Evolutionary conservation across 257 asterid genomes (phyloP), one percentile per base, ranked within the genome.

Genomic region (Henckelia pumila): DNA sequence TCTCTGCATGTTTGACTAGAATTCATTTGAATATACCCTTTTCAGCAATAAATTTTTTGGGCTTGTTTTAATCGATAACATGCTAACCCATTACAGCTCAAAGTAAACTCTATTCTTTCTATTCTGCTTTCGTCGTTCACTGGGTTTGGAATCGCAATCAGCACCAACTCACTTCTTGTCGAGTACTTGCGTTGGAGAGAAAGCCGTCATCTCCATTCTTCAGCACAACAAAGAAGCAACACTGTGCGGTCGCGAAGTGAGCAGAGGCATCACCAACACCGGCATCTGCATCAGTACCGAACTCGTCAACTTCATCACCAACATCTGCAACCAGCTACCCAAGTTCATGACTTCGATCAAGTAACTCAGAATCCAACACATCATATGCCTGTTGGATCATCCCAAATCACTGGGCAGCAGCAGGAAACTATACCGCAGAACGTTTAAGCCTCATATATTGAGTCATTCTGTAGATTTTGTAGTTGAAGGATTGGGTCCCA

Each of bases 111-210:
- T 13, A 75, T 93, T 37, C 88, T 93, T 7, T 85, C 98, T 0
- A 96, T 93, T 78, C 67, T 93, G 74, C 98, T 93, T 22, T 93
- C 98, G 22, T 93, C 98, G 11, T 90, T 93, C 91, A 89, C 98
- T 21, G 98, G 98, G 11, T 93, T 89, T 61, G 97, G 98, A 22
- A 88, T 93, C 29, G 95, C 95, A 16, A 90, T 93, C 56, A 90
- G 97, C 83, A 88, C 96, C 8, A 93, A 93, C 64, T 88, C 98
- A 17, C 95, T 92, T 70, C 91, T 93, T 0, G 89, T 81, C 23
- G 98, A 93, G 85, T 90, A 86, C 82, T 75, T 93, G 59, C 80
- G 96, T 77, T 93, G 98, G 98, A 84, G 94, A 71, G 78, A 85
- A 8, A 87, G 84, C 77, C 85, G 89, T 28, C 53, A 62, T 30